Base-by-base conservation (phyloP, 805 yeast species). In the Candida fluviatilis region DNA sequence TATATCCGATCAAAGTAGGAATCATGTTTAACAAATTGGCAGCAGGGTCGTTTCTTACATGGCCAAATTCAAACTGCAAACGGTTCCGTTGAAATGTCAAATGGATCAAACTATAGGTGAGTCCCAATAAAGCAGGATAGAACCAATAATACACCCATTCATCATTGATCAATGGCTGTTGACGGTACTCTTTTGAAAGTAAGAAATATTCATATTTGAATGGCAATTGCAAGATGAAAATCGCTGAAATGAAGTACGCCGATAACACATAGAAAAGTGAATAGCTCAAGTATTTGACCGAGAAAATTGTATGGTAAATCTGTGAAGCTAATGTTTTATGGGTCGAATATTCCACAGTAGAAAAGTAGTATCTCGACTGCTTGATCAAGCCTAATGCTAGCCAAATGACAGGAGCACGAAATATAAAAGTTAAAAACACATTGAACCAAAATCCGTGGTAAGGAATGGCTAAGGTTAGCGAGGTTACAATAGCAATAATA, bases 71-170 rank as follows among this genome's bases (percentile, higher is more conserved):
- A 55, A 82, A 74, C 1, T 58, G 53, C 29, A 84, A 59, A 41
- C 76, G 68, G 54, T 79, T 80, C 43, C 77, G 63, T 52, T 80
- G 83, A 40, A 76, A 69, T 0, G 74, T 47, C 11, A 75, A 47
- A 50, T 75, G 82, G 42, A 75, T 79, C 1, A 66, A 35, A 5
- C 80, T 50, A 54, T 82, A 84, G 5, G 67, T 25, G 0, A 66
- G 23, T 0, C 78, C 73, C 5, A 70, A 49, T 18, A 65, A 54
- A 1, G 60, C 8, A 18, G 73, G 60, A 31, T 62, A 67, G 49
- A 66, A 76, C 73, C 78, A 75, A 47, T 58, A 75, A 49, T 63
- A 77, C 3, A 78, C 67, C 62, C 69, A 69, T 34, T 64, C 60
- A 45, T 69, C 74, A 39, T 68, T 69, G 29, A 62, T 48, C 31